Evolutionary conservation across 495 filamentous ascomycete species (phyloP), one percentile per base, ranked within the genome.

Genomic region (Aspergillus conjunctus): DNA sequence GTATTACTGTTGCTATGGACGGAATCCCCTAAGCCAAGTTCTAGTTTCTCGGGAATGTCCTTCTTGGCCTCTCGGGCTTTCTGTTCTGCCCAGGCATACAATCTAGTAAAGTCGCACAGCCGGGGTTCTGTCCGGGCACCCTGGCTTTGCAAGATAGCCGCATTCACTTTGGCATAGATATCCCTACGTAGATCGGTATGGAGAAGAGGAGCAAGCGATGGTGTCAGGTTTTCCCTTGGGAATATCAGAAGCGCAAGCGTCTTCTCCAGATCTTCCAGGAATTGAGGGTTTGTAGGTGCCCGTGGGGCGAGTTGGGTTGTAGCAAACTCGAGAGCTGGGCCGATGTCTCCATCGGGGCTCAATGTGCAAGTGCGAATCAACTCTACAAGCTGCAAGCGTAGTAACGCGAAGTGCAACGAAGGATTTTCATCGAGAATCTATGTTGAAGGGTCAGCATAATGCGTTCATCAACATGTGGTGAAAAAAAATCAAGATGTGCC

Each of bases 241-340:
- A 96, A 96, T 59, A 97, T 90, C 41, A 98, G 77, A 45, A 98
- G 86, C 2, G 91, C 88, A 85, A 99, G 96, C 0, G 94, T 97
- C 61, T 87, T 83, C 72, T 99, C 94, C 18, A 99, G 82, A 63
- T 96, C 92, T 58, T 89, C 84, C 8, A 96, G 80, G 65, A 96
- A 98, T 37, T 87, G 83, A 18, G 82, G 84, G 60, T 93, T 92
- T 18, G 85, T 89, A 4, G 92, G 86, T 1, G 93, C 94, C 34
- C 91, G 87, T 2, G 95, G 94, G 8, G 90, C 93, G 20, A 99
- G 80, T 62, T 96, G 87, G 22, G 84, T 83, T 0, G 88, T 91
- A 14, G 94, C 94, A 75, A 99, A 99, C 49, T 86, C 84, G 51
- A 99, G 74, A 5, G 92, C 93, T 14, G 89, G 87, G 11, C 79